phyloP scores from a whole-genome alignment of 768 basidiomycete species.

The Mycena rebaudengoi region DNA sequence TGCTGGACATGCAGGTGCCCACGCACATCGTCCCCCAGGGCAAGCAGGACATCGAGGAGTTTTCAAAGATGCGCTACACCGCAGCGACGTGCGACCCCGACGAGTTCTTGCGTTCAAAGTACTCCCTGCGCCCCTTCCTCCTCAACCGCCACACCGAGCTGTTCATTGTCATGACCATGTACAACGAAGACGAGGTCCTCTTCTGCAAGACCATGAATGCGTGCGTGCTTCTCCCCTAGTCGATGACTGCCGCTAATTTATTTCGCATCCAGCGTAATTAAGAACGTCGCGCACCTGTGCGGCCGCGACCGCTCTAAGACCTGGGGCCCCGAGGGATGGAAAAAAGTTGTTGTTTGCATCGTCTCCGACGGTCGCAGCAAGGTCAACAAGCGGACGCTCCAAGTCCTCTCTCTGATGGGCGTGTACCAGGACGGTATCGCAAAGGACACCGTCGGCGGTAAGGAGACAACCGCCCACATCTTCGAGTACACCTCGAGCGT shows the following conservation, averaged over 20 bases:
- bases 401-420: constrained; percentile 89
- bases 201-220: constrained; percentile 87
- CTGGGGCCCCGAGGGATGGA: constrained; percentile 91
- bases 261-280: too few relatives aligned
- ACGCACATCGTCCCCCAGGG: constrained; percentile 78
- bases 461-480: constrained; percentile 93
- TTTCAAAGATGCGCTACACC: constrained; percentile 87
- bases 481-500: constrained; percentile 89
- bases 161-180: constrained; percentile 97
- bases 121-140: constrained; percentile 82
- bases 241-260: too few relatives aligned
- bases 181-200: constrained; percentile 88
- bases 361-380: constrained; percentile 89
- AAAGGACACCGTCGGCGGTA: constrained; percentile 87
- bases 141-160: constrained; percentile 86
- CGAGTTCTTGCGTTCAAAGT: constrained; percentile 81
- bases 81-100: constrained; percentile 92
- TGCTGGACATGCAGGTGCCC: constrained; percentile 85
- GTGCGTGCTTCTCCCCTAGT: too few relatives aligned
- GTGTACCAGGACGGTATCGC: constrained; percentile 90
- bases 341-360: constrained; percentile 89
- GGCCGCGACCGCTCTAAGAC: constrained; percentile 73
- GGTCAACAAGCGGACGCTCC: constrained; percentile 90
- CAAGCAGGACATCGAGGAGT: constrained; percentile 71
- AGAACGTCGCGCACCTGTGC: constrained; percentile 86